Conservation (phyloP, 768 basidiomycete genomes). For the Hericium erinaceus region DNA sequence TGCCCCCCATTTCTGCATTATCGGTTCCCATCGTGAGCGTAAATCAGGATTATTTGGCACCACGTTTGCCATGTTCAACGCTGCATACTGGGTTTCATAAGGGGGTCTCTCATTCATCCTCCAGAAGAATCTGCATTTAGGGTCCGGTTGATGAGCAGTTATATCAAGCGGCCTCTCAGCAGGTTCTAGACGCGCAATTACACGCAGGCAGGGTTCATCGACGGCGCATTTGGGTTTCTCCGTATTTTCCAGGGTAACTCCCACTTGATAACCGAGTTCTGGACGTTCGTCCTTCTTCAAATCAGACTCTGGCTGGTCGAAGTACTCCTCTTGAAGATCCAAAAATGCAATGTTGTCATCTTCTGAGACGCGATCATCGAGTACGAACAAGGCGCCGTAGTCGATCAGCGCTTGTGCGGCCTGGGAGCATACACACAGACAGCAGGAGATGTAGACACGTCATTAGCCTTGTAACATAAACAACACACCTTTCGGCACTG, state of each 20-base stretch:
- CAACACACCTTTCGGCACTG: constrained; percentile 59
- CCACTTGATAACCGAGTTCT: constrained; percentile 85
- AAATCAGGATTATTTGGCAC: constrained; percentile 56
- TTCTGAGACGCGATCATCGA: constrained; percentile 78
- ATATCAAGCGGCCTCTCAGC: constrained; percentile 82
- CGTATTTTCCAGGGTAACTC: constrained; percentile 93
- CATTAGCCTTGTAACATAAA: background rate
- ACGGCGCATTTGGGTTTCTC: constrained; percentile 85
- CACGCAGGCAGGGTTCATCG: constrained; percentile 69
- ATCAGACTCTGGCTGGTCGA: constrained; percentile 53
- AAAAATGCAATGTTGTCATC: constrained; percentile 76
- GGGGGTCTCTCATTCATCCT: constrained; percentile 69
- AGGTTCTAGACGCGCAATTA: constrained; percentile 72
- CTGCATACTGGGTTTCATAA: constrained; percentile 70
- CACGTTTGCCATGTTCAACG: constrained; percentile 74
- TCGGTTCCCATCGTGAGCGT: constrained; percentile 53
- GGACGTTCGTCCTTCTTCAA: constrained; percentile 75
- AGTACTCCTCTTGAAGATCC: constrained; percentile 91
- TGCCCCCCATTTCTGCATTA: constrained; percentile 80
- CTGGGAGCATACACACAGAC: constrained; percentile 25
- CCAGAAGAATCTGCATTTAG: constrained; percentile 94
- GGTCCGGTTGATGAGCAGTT: constrained; percentile 72
- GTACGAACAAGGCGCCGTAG: constrained; percentile 81
- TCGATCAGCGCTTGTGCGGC: constrained; percentile 74
- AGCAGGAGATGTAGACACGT: background rate